Conservation (phyloP, 768 basidiomycete genomes). For the Rhodotorula taiwanensis region DNA sequence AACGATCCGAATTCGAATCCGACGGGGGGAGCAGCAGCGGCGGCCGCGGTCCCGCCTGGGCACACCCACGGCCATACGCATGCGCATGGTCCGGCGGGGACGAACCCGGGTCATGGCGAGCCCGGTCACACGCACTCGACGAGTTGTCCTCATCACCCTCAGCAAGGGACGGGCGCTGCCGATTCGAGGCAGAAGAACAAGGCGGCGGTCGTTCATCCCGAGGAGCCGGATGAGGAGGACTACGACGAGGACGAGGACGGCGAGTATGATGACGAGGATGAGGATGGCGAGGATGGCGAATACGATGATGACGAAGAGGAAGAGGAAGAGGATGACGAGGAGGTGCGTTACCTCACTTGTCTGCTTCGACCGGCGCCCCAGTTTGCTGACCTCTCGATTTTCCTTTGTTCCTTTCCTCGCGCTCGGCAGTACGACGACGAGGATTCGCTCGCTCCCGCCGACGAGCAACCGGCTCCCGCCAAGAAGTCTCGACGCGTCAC, state of each 20-base stretch:
- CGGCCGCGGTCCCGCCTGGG: constrained; percentile 8
- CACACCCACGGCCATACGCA: constrained; percentile 11
- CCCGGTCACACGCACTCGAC: constrained; percentile 37
- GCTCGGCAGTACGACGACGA: constrained; percentile 25
- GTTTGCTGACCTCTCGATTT: neutral
- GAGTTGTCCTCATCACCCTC: constrained; percentile 39
- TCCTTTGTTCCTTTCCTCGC: neutral
- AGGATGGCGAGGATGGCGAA: constrained; percentile 63
- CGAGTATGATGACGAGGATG: constrained; percentile 56
- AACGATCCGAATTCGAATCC: constrained; percentile 1
- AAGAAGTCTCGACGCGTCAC: constrained; percentile 23
- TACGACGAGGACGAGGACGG: constrained; percentile 53
- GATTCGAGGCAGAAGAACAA: constrained; percentile 37
- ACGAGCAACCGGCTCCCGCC: constrained; percentile 12
- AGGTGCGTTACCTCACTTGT: constrained; percentile 10
- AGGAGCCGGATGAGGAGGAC: constrained; percentile 43
- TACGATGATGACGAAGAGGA: constrained; percentile 59
- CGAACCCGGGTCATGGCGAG: constrained; percentile 30
- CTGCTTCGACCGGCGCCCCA: too few relatives aligned
- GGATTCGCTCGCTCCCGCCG: constrained; percentile 3
- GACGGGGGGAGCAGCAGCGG: neutral
- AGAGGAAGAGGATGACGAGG: constrained; percentile 35
- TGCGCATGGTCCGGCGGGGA: neutral
- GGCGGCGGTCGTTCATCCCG: constrained; percentile 48
- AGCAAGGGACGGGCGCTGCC: constrained; percentile 35